Base-by-base conservation (phyloP, 495 filamentous ascomycete species). In the Aspergillus steynii region DNA sequence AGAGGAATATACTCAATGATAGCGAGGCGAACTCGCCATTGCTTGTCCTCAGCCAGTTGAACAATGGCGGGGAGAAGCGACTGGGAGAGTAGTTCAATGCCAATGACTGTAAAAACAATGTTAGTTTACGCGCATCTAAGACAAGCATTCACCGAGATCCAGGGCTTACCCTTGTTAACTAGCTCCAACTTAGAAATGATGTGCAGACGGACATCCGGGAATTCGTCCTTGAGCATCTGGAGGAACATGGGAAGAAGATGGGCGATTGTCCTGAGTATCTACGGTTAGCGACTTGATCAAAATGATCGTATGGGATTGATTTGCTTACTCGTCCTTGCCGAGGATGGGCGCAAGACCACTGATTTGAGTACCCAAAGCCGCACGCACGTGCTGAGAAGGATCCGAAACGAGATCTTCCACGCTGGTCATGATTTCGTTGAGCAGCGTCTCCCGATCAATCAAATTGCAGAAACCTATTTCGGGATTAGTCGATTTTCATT, bases 1-100 rank as follows among this genome's bases (percentile, higher is more conserved):
- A 99, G 84, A 28, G 95, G 95, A 69, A 99, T 97, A 77, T 99
- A 97, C 83, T 98, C 93, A 71, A 99, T 99, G 68, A 99, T 99
- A 52, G 95, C 95, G 55, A 99, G 83, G 55, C 95, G 90, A 61
- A 99, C 95, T 68, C 95, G 90, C 95, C 95, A 99, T 82, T 99
- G 94, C 83, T 99, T 99, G 75, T 99, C 95, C 75, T 98, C 95
- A 58, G 95, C 95, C 62, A 99, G 83, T 69, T 97, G 92, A 47
- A 97, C 92, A 68, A 99, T 99, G n/a, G 95, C 95, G 4, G 95
- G 95, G 37, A 99, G 89, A 45, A 99, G 89, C 31, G 93, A 96
- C 71, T 97, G 92, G 37, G 96, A 97, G 52, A 99, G 88, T 29
- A 95, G 85, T 47, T 99, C 96, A 70, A 99, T 98, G 61, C 95